Base-by-base conservation (phyloP, 2,329 filamentous ascomycete genomes). In the Hortaea sp. region DNA sequence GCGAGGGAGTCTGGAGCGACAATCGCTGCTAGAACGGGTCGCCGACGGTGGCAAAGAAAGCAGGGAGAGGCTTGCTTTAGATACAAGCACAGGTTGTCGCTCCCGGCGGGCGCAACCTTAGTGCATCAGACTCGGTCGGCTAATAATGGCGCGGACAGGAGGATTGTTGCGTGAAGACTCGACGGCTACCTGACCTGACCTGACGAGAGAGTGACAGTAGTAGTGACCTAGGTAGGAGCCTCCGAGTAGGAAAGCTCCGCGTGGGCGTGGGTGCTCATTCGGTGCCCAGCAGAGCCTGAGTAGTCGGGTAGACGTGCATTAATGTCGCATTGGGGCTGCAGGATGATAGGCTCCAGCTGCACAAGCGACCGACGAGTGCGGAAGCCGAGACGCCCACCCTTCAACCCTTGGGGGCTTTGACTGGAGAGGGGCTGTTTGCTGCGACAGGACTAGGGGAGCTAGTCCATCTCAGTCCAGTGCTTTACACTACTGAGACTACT, bases 61-160 rank as follows among this genome's bases (percentile, higher is more conserved):
- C 56, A 56, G 53, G 56, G 53, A 54, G 47, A 54, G 46, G 53
- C 58, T 65, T 68, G 55, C 53, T 58, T 53, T 45, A 51, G 47
- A 54, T 55, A 55, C 47, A 52, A 32, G 43, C 43, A 39, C 35
- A 37, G 27, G 13, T 38, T 38, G 40, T 43, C 41, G 41, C 20
- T 43, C 39, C 34, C 29, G 32, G 29, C 37, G 47, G 47, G 34
- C 46, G 29, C 39, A 45, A 42, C 43, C 39, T 48, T 45, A 39
- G 42, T n/a, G 27, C 27, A 13, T 39, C 37, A 39, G 20, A 29
- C 28, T 29, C 28, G n/a, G 39, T 20, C 4, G 39, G 42, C 29
- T 10, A 43, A 31, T 35, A 35, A 41, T 41, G 28, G 20, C 27
- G 42, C 31, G 43, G 32, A 13, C 20, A 20, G 20, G 20, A 20